Evolutionary conservation across 106 monocot genomes (phyloP).

Genomic region (Hemerocallis citrina): DNA sequence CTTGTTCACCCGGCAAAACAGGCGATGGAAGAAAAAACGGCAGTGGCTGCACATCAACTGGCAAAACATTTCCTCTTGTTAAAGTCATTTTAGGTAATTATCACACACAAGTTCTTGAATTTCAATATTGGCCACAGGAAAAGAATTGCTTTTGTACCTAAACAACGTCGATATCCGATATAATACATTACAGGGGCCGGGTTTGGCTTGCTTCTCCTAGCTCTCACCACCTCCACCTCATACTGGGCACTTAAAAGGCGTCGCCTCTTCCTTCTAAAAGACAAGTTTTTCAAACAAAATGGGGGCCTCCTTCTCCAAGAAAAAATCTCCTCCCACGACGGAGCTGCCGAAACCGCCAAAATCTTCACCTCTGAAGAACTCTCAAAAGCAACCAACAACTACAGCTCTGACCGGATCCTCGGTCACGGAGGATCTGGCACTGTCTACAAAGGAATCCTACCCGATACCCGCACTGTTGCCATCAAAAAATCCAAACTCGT

Average conservation of each 20-base stretch:
- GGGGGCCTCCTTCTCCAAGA: constrained; percentile 11
- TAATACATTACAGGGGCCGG: constrained; percentile 8
- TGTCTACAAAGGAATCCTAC: constrained; percentile 25
- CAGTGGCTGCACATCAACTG: constrained; percentile 27
- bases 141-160: neutral
- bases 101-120: neutral
- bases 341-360: neutral
- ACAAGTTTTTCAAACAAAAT: constrained; percentile 7
- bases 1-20: constrained; percentile 22
- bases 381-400: constrained; percentile 18
- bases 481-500: constrained; percentile 8
- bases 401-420: constrained; percentile 2
- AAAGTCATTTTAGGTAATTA: constrained; percentile 25
- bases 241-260: constrained; percentile 2
- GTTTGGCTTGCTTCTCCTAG: neutral
- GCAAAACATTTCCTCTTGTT: constrained; percentile 12
- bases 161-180: neutral
- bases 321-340: constrained; percentile 4
- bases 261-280: constrained; percentile 6
- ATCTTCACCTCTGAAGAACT: constrained; percentile 29
- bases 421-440: constrained; percentile 19
- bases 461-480: constrained; percentile 4
- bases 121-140: neutral
- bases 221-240: neutral
- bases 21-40: constrained; percentile 39